Conservation (phyloP, 2,329 filamentous ascomycete species). For the Ceratocystis variospora region DNA sequence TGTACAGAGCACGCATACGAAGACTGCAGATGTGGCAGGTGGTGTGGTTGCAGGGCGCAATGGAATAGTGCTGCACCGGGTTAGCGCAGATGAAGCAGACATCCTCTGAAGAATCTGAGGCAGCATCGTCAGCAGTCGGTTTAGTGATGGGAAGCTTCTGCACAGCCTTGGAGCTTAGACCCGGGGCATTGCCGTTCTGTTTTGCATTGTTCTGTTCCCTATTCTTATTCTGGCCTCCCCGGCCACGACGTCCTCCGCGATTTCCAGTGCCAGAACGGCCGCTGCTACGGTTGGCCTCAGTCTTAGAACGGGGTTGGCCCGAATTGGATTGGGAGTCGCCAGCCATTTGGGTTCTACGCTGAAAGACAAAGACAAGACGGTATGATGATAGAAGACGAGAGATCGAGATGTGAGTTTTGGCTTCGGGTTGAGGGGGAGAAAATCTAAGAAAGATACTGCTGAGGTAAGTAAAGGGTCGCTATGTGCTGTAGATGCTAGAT, state of each 20-base stretch:
- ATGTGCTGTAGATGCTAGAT: not conserved
- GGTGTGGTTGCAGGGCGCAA: conserved; percentile 88
- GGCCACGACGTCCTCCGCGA: conserved; percentile 5
- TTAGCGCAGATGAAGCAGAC: conserved; percentile 98
- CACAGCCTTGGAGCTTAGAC: not conserved
- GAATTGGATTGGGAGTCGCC: conserved; percentile 9
- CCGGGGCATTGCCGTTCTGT: not conserved
- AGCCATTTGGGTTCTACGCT: conserved; percentile 8
- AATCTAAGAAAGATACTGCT: not conserved
- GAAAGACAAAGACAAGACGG: not conserved
- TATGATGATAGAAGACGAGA: not conserved
- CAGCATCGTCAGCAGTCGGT: conserved; percentile 6
- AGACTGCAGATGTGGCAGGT: conserved; percentile 95
- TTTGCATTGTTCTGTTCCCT: conserved; percentile 1
- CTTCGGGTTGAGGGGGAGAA: not conserved
- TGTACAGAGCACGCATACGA: conserved; percentile 83
- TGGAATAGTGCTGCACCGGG: conserved; percentile 69
- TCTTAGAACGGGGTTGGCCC: conserved; percentile 2
- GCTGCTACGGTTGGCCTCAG: conserved; percentile 1
- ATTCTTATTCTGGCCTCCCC: not conserved
- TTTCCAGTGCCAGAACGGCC: not conserved
- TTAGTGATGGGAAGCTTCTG: conserved; percentile 12
- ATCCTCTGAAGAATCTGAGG: conserved; percentile 37
- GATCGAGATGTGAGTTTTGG: not conserved
- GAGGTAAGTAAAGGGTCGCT: not conserved